These are phyloP conservation scores for Saccharum spontaneum DNA, from an alignment of 176 grass and related monocot genomes.

Conservation along the genomic window DNA sequence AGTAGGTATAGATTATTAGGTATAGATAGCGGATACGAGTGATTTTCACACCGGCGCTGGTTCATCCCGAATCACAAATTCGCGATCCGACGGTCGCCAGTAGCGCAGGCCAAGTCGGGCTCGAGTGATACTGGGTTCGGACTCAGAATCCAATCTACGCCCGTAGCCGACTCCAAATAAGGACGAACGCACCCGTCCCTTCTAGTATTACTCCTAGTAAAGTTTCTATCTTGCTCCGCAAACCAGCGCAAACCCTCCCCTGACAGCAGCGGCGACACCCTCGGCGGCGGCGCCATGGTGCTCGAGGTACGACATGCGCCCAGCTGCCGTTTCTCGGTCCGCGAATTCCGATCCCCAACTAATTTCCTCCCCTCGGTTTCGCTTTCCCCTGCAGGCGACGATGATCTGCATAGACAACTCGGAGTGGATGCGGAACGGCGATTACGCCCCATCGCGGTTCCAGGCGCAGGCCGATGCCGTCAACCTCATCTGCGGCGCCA, in stretches of 20 bases:
- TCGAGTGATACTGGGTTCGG: not conserved
- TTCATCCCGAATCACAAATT: not conserved
- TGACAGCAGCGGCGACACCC: constrained; percentile 9
- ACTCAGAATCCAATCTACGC: not conserved
- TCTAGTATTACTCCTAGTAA: not conserved
- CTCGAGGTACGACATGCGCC: constrained; percentile 61
- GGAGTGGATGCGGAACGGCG: constrained; percentile 99
- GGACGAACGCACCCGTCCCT: not conserved
- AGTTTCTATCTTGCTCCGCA: constrained; percentile 29
- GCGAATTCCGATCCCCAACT: constrained; percentile 1
- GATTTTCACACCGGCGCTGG: not conserved
- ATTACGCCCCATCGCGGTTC: constrained; percentile 81
- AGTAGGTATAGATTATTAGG: too few relatives aligned
- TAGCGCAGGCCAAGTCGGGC: not conserved
- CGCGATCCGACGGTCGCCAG: not conserved
- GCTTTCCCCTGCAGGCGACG: constrained; percentile 65
- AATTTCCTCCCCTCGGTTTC: not conserved
- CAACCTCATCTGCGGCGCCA: constrained; percentile 96
- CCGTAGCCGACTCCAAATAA: not conserved
- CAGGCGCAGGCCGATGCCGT: constrained; percentile 94
- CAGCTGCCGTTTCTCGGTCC: not conserved
- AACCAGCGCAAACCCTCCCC: constrained; percentile 24
- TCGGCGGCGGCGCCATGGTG: constrained; percentile 63
- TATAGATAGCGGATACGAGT: too few relatives aligned
- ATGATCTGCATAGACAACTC: constrained; percentile 99